Conservation (phyloP, 2,329 filamentous ascomycete species). For the Epichloe hybrida region DNA sequence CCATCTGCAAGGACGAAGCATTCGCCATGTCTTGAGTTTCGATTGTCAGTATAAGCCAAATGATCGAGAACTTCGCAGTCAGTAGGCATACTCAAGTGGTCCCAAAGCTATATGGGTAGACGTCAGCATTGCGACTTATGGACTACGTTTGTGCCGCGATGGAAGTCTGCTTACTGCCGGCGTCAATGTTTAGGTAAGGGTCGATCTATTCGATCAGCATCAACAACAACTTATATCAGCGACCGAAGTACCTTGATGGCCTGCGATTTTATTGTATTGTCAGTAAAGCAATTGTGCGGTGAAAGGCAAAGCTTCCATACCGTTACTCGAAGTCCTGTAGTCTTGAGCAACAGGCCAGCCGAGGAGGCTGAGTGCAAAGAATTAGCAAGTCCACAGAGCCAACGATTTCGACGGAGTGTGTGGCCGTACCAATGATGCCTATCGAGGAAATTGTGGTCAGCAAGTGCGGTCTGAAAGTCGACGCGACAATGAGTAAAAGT, state of each 20-base stretch:
- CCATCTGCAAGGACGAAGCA: conserved; percentile 79
- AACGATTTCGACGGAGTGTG: too few species aligned
- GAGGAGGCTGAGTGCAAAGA: conserved; percentile 40
- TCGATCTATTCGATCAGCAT: conserved; percentile 24
- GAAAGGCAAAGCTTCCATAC: conserved; percentile 1
- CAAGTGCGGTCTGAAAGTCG: neutral
- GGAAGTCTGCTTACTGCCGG: conserved; percentile 8
- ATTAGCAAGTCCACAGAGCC: neutral
- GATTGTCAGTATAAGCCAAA: conserved; percentile 3
- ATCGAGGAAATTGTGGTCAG: neutral
- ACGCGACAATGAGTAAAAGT: neutral
- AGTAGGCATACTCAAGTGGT: conserved; percentile 18
- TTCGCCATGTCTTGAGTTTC: conserved; percentile 59
- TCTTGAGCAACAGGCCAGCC: conserved; percentile 41
- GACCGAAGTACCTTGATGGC: neutral
- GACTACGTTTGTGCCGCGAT: neutral
- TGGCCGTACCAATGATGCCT: conserved; percentile 6
- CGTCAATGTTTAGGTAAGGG: conserved; percentile 31
- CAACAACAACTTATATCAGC: neutral
- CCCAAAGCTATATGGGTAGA: conserved; percentile 6
- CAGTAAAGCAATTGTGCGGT: neutral
- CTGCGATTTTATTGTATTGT: neutral
- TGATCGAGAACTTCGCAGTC: neutral
- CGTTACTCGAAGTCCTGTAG: conserved; percentile 13
- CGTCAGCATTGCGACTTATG: neutral